A percentile compares a stretch with the other conserved stretches of the same genome.
These are phyloP conservation scores for Diplodia scrobiculata DNA, from an alignment of 2,329 filamentous ascomycete genomes.

Conservation along the genomic window DNA sequence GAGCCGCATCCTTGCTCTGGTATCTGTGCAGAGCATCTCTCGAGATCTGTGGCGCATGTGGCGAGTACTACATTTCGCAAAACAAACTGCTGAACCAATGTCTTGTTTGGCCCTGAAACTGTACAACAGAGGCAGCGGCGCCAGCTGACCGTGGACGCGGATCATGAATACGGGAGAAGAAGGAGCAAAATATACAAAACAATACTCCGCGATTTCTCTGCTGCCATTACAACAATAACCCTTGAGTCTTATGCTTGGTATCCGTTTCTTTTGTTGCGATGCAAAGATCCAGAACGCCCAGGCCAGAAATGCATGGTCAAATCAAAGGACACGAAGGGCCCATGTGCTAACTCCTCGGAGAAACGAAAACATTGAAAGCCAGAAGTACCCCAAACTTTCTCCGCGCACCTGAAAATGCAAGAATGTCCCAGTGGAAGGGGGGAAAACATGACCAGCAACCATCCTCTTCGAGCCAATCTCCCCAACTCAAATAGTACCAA, in stretches of 20 bases:
- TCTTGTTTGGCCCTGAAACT: not conserved
- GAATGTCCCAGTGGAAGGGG: not conserved
- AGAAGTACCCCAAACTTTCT: not conserved
- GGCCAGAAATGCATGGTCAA: not conserved
- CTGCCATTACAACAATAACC: slow-evolving; percentile 9
- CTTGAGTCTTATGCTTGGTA: not conserved
- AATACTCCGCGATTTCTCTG: not conserved
- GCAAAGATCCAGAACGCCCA: slow-evolving; percentile 2
- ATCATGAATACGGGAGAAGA: no score
- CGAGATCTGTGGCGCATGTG: no score
- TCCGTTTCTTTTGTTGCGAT: not conserved
- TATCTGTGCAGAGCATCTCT: no score
- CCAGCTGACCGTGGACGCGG: not conserved
- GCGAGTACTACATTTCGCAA: no score
- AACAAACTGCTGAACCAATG: no score
- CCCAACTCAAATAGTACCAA: slow-evolving; percentile 17
- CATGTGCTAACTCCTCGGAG: not conserved
- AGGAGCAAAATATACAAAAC: not conserved
- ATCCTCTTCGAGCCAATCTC: not conserved
- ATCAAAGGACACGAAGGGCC: not conserved
- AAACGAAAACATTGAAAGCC: not conserved
- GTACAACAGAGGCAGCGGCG: not conserved
- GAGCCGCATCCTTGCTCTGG: not conserved
- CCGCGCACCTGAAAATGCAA: slow-evolving; percentile 23
- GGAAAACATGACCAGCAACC: not conserved